Base-by-base conservation (phyloP, 2,329 filamentous ascomycete species). In the Camptophora hylomeconis region DNA sequence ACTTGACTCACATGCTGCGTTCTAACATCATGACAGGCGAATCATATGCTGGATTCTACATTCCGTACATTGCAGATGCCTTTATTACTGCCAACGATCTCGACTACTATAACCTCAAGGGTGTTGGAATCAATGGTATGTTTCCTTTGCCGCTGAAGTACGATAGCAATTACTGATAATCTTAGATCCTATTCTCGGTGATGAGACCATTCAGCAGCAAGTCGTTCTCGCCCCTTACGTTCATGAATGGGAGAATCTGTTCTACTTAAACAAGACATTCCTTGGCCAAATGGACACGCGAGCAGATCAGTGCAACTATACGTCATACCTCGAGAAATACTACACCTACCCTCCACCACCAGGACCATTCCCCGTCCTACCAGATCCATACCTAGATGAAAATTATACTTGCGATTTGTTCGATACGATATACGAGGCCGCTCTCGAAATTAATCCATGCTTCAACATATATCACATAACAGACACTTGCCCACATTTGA, bases 1-100 rank as follows among this genome's bases (percentile, higher is more conserved):
- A n/a, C n/a, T n/a, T 8, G n/a, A 8, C n/a, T 20, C 19, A 35
- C 19, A 8, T 8, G 19, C 8, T n/a, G n/a, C n/a, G n/a, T n/a
- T n/a, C n/a, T n/a, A n/a, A n/a, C n/a, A n/a, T n/a, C 50, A 67
- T 87, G 31, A 66, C 76, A 0, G 81, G 78, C 5, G 79, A 81
- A 49, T 31, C 28, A 5, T 37, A 35, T 24, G 35, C 82, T 80
- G 40, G 76, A 72, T 0, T 78, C 79, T 7, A 54, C 60, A 68
- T 77, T 3, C 75, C 78, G 0, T 82, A 80, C 45, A 76, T 84
- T 33, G 69, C 76, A 1, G 68, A 72, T 42, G 72, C 71, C 11
- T 79, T 89, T 65, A 58, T 84, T 36, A 69, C 78, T 31, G 61
- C 63, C 26, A 67, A 79, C 3, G 66, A 84, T 50, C 67, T 59